phyloP scores from a whole-genome alignment of 106 monocot genomes.

The Dioscorea zingiberensis region DNA sequence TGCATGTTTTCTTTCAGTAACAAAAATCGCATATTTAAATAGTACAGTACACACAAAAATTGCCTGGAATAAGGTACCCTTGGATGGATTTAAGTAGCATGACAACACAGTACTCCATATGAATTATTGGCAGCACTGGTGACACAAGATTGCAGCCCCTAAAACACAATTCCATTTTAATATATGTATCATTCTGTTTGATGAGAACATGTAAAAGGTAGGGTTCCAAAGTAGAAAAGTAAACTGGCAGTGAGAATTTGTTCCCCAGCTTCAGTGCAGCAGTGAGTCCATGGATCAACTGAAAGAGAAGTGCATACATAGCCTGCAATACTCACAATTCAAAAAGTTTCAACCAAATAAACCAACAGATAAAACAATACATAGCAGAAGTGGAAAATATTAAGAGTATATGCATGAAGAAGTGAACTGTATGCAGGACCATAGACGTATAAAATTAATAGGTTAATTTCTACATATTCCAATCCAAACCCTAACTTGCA shows the following conservation, averaged over 20 bases:
- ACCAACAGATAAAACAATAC: neutral
- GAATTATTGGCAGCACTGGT: constrained; percentile 86
- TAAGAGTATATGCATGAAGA: no score
- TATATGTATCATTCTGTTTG: constrained; percentile 10
- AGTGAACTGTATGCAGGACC: no score
- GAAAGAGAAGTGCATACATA: constrained; percentile 76
- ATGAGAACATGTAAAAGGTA: neutral
- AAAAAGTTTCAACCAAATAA: neutral
- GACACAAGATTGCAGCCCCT: constrained; percentile 85
- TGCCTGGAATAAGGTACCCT: constrained; percentile 23
- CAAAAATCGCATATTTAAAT: no score
- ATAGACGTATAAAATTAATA: no score
- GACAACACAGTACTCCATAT: constrained; percentile 96
- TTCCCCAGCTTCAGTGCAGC: constrained; percentile 65
- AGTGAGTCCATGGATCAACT: constrained; percentile 49
- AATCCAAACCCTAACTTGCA: no score
- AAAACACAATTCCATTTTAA: constrained; percentile 4
- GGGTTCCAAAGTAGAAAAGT: constrained; percentile 19
- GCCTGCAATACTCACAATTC: constrained; percentile 39
- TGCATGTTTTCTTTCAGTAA: no score
- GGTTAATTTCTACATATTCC: no score
- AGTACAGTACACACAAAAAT: no score
- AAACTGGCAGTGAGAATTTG: constrained; percentile 91
- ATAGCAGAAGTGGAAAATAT: neutral
- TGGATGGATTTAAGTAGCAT: constrained; percentile 85